A percentile compares a stretch with the other conserved stretches of the same genome.
Evolutionary conservation across 768 basidiomycete genomes (phyloP).

Genomic region (Paxillus involutus): DNA sequence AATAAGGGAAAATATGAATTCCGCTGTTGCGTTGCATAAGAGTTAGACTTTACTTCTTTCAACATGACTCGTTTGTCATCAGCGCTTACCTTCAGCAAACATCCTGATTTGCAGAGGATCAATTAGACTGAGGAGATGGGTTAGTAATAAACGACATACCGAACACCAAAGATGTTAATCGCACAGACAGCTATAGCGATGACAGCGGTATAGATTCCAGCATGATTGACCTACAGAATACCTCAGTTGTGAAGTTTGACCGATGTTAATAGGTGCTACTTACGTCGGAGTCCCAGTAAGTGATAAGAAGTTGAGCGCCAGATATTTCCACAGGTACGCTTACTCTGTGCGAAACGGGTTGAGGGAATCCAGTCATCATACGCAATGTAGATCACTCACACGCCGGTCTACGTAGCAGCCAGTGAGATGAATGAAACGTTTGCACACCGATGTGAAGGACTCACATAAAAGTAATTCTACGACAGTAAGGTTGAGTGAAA

Average conservation of each 20-base stretch:
- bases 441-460: slow-evolving; percentile 11
- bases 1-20: slow-evolving; percentile 65
- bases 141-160: slow-evolving; percentile 31
- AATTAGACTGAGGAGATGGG: neutral
- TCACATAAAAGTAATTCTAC: slow-evolving; percentile 54
- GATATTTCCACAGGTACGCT: slow-evolving; percentile 70
- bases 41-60: neutral
- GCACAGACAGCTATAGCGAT: slow-evolving; percentile 52
- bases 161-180: slow-evolving; percentile 71
- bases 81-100: slow-evolving; percentile 59
- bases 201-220: slow-evolving; percentile 55
- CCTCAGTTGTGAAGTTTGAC: neutral
- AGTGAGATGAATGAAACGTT: neutral
- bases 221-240: slow-evolving; percentile 43
- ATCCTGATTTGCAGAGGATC: slow-evolving; percentile 33
- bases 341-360: slow-evolving; percentile 36
- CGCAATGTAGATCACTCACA: neutral
- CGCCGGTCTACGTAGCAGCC: neutral
- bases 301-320: slow-evolving; percentile 68
- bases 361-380: neutral
- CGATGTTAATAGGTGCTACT: slow-evolving; percentile 10
- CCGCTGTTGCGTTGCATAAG: slow-evolving; percentile 36
- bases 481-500: neutral
- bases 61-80: neutral
- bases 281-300: slow-evolving; percentile 70